Evolutionary conservation across 106 monocot species (phyloP), one percentile per base, ranked within the genome.

Genomic region (Allium fistulosum): DNA sequence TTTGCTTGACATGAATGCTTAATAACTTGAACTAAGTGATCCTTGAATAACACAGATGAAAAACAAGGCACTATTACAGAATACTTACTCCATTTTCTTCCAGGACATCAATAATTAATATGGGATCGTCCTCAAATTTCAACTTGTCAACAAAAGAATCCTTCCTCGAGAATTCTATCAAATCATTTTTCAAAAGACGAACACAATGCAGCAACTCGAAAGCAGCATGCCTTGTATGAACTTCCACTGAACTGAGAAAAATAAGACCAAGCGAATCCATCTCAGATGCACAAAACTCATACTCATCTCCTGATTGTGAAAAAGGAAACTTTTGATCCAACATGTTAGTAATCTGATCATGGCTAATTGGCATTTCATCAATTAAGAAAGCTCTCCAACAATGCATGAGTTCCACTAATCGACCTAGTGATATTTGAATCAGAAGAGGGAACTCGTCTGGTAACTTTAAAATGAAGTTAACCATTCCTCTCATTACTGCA

Each of bases 211-310:
- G 68, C 66, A 99, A 76, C 76, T 99, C 99, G 26, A 99, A 75
- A 71, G 99, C 99, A 66, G 93, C 90, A 74, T 83, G 93, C 65
- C 99, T 80, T 77, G 87, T 93, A 70, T 93, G 86, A 71, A 99
- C 79, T 87, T 99, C 99, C 46, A 88, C 85, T 75, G 93, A 99
- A 77, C 90, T 73, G 68, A 99, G 90, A 63, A 93, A 99, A 71
- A 99, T 76, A 76, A 99, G 99, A 71, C 99, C 99, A 85, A 93
- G 76, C 50, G 99, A 93, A 77, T 99, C 99, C 83, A 93, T 83
- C 73, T 99, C 99, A 63, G 93, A 77, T 62, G 87, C 58, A 15
- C 77, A 79, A 37, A 93, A 90, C 63, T 99, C 93, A 80, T 75
- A 74, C 57, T 66, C 69, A 72, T 86, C 84, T n/a, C 74, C 79